These are phyloP conservation scores for Grosmannia huntii DNA, from an alignment of 2,329 filamentous ascomycete genomes.

Conservation along the genomic window DNA sequence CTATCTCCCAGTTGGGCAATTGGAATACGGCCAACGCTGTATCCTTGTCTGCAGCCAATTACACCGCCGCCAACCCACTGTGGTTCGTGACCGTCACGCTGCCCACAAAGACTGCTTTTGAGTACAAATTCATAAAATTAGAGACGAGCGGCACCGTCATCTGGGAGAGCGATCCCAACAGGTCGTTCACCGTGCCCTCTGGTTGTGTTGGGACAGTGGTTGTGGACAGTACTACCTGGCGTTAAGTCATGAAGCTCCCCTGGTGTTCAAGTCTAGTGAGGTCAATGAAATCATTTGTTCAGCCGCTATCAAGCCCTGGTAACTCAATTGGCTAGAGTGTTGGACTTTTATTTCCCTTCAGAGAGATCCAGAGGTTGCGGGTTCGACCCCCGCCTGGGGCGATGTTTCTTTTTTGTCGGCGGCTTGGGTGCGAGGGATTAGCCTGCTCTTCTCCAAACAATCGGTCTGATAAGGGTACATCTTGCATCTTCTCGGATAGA, in stretches of 20 bases:
- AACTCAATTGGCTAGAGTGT: not conserved
- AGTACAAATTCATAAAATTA: constrained; percentile 53
- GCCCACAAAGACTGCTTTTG: constrained; percentile 31
- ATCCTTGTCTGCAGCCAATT: constrained; percentile 23
- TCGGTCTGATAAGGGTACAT: too few relatives aligned
- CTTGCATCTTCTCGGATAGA: too few relatives aligned
- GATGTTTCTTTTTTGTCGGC: too few relatives aligned
- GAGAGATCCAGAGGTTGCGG: too few relatives aligned
- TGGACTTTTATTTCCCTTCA: not conserved
- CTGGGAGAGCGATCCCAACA: constrained; percentile 53
- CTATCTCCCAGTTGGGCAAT: constrained; percentile 42
- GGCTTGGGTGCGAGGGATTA: not conserved
- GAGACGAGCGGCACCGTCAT: constrained; percentile 36
- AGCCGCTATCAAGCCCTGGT: too few relatives aligned
- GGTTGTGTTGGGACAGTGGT: not conserved
- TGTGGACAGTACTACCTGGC: not conserved
- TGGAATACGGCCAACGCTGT: constrained; percentile 47
- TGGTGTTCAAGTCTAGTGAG: not conserved
- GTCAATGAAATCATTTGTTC: not conserved
- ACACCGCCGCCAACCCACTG: constrained; percentile 44
- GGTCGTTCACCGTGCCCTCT: constrained; percentile 19
- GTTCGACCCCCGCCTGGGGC: too few relatives aligned
- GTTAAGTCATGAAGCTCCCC: not conserved
- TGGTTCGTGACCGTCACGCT: constrained; percentile 48
- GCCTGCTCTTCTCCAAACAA: too few relatives aligned